Evolutionary conservation across 2,329 filamentous ascomycete species (phyloP).

Genomic region (Microcyclospora tardicrescens): DNA sequence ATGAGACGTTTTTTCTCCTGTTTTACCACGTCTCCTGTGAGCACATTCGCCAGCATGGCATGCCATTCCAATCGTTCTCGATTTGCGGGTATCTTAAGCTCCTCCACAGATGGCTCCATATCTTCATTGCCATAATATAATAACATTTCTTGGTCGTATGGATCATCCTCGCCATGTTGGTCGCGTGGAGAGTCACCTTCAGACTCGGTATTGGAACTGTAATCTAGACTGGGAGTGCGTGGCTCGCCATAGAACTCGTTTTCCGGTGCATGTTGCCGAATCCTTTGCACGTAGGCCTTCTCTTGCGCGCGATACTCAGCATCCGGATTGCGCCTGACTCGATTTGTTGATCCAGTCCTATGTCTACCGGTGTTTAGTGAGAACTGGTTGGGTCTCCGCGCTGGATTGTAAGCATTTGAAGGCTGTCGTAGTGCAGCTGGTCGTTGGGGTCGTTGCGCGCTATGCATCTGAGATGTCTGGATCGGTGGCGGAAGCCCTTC

Average conservation of each 20-base stretch:
- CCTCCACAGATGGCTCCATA: conserved; percentile 75
- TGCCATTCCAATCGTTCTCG: conserved; percentile 94
- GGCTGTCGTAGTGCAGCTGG: conserved; percentile 34
- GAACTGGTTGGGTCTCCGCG: conserved; percentile 36
- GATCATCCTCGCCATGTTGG: conserved; percentile 65
- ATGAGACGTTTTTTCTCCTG: conserved; percentile 96
- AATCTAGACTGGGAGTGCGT: conserved; percentile 54
- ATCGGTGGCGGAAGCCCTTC: conserved; percentile 8
- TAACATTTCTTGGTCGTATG: conserved; percentile 81
- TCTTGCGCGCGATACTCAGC: conserved; percentile 74
- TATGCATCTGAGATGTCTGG: conserved; percentile 10
- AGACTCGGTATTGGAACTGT: conserved; percentile 63
- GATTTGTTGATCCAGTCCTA: conserved; percentile 44
- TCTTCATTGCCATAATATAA: conserved; percentile 88
- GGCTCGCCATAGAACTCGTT: conserved; percentile 62
- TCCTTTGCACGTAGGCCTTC: conserved; percentile 83
- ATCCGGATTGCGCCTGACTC: conserved; percentile 49
- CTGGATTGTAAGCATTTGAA: conserved; percentile 38
- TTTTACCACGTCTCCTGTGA: conserved; percentile 92
- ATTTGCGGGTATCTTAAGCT: conserved; percentile 76
- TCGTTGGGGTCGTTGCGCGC: conserved; percentile 16
- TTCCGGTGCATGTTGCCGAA: conserved; percentile 53
- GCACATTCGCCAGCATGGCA: conserved; percentile 87
- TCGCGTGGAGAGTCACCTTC: conserved; percentile 85
- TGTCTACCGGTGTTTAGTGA: conserved; percentile 32